phyloP scores from a whole-genome alignment of 345 rosid species.

The Cardamine resedifolia region DNA sequence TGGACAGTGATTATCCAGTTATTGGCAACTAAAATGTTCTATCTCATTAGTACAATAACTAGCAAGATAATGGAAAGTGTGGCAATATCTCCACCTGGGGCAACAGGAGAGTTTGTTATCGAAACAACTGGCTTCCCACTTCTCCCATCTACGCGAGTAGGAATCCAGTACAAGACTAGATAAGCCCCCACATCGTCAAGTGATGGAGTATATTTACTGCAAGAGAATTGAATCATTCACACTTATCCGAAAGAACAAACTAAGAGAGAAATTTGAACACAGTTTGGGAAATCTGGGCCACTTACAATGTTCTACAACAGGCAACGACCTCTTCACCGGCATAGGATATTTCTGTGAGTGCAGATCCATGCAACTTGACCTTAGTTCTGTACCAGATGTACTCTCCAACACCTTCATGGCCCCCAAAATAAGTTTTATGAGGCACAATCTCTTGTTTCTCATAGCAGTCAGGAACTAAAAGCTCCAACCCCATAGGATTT shows the following conservation, averaged over 20 bases:
- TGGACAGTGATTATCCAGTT: not conserved
- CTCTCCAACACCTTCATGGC: constrained; percentile 83
- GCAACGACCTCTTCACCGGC: constrained; percentile 50
- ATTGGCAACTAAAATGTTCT: not conserved
- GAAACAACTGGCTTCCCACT: constrained; percentile 78
- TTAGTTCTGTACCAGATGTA: constrained; percentile 77
- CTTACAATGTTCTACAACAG: constrained; percentile 75
- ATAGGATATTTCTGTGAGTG: constrained; percentile 53
- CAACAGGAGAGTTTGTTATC: constrained; percentile 66
- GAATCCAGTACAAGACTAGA: constrained; percentile 80
- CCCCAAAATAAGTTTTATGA: constrained; percentile 81
- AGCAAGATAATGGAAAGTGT: constrained; percentile 1
- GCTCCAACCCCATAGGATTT: constrained; percentile 88
- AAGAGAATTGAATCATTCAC: constrained; percentile 20
- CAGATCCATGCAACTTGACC: constrained; percentile 59
- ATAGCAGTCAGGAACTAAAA: constrained; percentile 64
- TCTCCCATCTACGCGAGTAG: constrained; percentile 83
- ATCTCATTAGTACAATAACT: not conserved
- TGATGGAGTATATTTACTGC: constrained; percentile 79
- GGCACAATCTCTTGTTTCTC: constrained; percentile 76
- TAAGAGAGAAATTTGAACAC: constrained; percentile 11
- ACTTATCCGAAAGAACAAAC: constrained; percentile 14
- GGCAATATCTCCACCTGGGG: constrained; percentile 57
- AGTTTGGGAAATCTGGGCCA: constrained; percentile 17
- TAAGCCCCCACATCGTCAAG: constrained; percentile 83